Evolutionary conservation across 495 filamentous ascomycete genomes (phyloP).

Genomic region (Polyplosphaeria fusca): DNA sequence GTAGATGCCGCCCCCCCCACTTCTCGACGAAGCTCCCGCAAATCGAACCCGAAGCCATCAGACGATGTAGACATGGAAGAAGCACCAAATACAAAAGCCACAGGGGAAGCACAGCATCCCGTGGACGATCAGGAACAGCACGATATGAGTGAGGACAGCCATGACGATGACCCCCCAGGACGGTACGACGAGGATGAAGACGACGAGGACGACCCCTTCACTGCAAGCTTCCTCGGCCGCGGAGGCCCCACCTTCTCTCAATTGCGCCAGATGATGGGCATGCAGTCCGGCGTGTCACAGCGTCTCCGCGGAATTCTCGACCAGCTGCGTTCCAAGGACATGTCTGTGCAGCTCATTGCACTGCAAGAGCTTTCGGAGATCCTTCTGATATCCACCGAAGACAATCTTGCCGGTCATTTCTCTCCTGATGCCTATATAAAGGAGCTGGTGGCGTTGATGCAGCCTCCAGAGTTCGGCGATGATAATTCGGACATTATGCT

Average conservation of each 20-base stretch:
- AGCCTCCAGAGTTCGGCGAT: slow-evolving; percentile 74
- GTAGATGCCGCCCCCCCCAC: too few relatives aligned
- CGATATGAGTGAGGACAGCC: slow-evolving; percentile 47
- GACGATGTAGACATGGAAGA: slow-evolving; percentile 50
- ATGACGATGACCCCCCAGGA: slow-evolving; percentile 50
- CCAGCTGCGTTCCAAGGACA: slow-evolving; percentile 81
- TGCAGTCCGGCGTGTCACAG: slow-evolving; percentile 79
- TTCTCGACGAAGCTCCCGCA: slow-evolving; percentile 51
- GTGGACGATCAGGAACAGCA: slow-evolving; percentile 43
- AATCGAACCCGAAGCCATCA: slow-evolving; percentile 36
- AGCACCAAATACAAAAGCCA: slow-evolving; percentile 45
- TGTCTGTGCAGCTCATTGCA: slow-evolving; percentile 84
- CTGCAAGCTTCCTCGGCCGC: slow-evolving; percentile 65
- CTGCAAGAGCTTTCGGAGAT: slow-evolving; percentile 92
- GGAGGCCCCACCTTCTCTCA: slow-evolving; percentile 71
- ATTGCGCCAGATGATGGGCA: slow-evolving; percentile 80
- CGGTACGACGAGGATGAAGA: slow-evolving; percentile 62
- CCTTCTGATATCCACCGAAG: slow-evolving; percentile 89
- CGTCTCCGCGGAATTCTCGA: slow-evolving; percentile 78
- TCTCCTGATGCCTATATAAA: slow-evolving; percentile 92
- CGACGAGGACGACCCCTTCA: slow-evolving; percentile 78
- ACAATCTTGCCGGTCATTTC: slow-evolving; percentile 94
- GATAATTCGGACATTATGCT: slow-evolving; percentile 98
- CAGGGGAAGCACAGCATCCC: slow-evolving; percentile 44
- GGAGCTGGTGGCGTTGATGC: slow-evolving; percentile 89